These are phyloP conservation scores for Monilinia vaccinii-corymbosi DNA, from an alignment of 2,329 filamentous ascomycete species.

Conservation along the genomic window DNA sequence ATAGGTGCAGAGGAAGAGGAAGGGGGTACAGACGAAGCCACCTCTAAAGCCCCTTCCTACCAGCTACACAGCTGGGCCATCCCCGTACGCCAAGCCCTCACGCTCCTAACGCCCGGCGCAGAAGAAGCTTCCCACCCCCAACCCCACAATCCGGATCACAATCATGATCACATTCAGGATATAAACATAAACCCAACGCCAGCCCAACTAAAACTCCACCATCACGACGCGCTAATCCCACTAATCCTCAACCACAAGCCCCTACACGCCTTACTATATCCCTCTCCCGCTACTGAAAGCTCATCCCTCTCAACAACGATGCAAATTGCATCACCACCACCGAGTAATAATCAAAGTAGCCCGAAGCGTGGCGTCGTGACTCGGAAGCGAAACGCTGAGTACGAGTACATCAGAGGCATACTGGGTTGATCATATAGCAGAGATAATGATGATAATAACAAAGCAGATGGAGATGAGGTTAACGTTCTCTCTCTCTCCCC, in stretches of 20 bases:
- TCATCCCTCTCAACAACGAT: neutral
- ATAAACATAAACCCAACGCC: too few species aligned
- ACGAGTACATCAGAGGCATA: neutral
- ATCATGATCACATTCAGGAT: neutral
- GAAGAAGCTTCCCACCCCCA: too few species aligned
- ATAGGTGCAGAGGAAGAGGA: neutral
- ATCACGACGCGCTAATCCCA: neutral
- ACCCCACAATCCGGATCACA: too few species aligned
- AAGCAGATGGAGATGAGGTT: too few species aligned
- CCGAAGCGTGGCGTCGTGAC: too few species aligned
- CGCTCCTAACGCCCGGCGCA: neutral
- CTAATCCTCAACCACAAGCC: neutral
- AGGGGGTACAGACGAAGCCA: too few species aligned
- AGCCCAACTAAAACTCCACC: neutral
- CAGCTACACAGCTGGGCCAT: neutral
- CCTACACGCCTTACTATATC: neutral
- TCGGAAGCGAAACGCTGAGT: neutral
- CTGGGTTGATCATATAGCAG: too few species aligned
- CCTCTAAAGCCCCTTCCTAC: too few species aligned
- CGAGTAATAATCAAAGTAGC: too few species aligned
- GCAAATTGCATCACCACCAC: too few species aligned
- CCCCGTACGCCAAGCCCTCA: neutral
- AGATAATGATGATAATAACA: too few species aligned
- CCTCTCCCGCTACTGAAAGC: neutral
- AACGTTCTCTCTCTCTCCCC: too few species aligned